Base-by-base conservation (phyloP, 495 filamentous ascomycete species). In the Cercophora scortea region DNA sequence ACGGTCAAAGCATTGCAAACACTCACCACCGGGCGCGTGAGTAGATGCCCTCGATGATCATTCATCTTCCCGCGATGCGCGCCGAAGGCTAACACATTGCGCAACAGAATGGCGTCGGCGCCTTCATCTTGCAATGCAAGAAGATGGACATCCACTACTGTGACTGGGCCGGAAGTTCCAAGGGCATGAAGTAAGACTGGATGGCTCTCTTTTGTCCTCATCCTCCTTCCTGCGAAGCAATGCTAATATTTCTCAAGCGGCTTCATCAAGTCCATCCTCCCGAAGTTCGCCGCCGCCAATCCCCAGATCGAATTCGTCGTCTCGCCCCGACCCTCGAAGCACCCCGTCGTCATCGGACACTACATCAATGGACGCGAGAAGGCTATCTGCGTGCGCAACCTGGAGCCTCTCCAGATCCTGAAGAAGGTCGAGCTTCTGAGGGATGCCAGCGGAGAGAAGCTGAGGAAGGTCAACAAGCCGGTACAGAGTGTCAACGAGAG, bases 71-170 rank as follows among this genome's bases (percentile, higher is more conserved):
- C 8, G 41, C 41, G 8, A 18, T 18, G 12, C 32, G 32, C 17
- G 17, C 33, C 4, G 12, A 18, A 6, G 36, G 52, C 59, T 61
- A 38, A 61, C 40, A 9, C 47, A 42, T 16, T 52, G 43, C 54
- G 17, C 15, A 58, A 17, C 58, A 96, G 89, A 98, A 98, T 72
- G 93, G 93, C 76, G 81, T 96, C 58, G 93, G 90, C 52, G 89
- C 92, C 59, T 98, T 97, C 74, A 88, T 98, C 69, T 79, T 95
- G 53, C 91, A 95, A 81, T 98, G 93, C 81, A 95, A 87, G 72
- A 85, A 86, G 56, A 78, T 98, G 65, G 88, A 95, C 65, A 87
- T 98, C 63, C 88, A 95, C 71, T 98, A 95, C 77, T 96, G 93
- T 75, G 90, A 96, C 75, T 89, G 84, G 79, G 88, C 86, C 6